A percentile compares a stretch with the other conserved stretches of the same genome.
phyloP scores from a whole-genome alignment of 371 early-diverging fungal genomes.

The Nematocida sp. region DNA sequence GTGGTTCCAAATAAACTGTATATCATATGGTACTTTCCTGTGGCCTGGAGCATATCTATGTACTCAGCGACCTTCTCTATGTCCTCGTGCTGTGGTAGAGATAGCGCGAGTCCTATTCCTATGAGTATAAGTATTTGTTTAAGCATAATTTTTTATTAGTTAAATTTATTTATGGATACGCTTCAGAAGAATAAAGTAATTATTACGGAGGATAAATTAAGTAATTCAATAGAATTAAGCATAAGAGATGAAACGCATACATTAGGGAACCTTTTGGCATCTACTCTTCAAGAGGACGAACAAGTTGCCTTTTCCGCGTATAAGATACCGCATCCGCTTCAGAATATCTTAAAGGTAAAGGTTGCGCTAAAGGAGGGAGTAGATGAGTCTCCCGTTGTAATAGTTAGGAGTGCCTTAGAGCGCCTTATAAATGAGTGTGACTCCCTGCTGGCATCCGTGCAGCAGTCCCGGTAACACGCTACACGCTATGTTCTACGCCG shows the following conservation, averaged over 20 bases:
- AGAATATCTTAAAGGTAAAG: constrained; percentile 67
- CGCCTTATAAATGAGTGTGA: constrained; percentile 36
- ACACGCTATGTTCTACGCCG: too few species aligned
- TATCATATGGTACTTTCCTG: constrained; percentile 14
- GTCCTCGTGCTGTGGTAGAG: not conserved
- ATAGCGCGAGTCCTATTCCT: not conserved
- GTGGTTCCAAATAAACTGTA: constrained; percentile 14
- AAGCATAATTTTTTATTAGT: too few species aligned
- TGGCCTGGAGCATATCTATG: not conserved
- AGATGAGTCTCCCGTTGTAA: constrained; percentile 21
- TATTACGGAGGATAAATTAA: constrained; percentile 74
- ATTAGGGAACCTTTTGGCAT: constrained; percentile 76
- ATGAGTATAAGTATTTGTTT: too few species aligned
- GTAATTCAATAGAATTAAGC: constrained; percentile 82
- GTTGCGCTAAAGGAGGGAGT: constrained; percentile 3
- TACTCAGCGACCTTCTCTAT: constrained; percentile 44
- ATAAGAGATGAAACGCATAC: constrained; percentile 93
- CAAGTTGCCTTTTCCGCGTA: constrained; percentile 80
- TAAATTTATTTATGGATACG: constrained; percentile 27
- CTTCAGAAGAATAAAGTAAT: constrained; percentile 21
- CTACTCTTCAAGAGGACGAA: constrained; percentile 7
- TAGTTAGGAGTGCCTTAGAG: constrained; percentile 18
- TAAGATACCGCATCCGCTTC: constrained; percentile 89
- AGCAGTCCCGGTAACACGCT: too few species aligned
- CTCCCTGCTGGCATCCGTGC: constrained; percentile 3